Evolutionary conservation across 257 asterid genomes (phyloP), one percentile per base, ranked within the genome.

Genomic region (Nicotiana tabacum): DNA sequence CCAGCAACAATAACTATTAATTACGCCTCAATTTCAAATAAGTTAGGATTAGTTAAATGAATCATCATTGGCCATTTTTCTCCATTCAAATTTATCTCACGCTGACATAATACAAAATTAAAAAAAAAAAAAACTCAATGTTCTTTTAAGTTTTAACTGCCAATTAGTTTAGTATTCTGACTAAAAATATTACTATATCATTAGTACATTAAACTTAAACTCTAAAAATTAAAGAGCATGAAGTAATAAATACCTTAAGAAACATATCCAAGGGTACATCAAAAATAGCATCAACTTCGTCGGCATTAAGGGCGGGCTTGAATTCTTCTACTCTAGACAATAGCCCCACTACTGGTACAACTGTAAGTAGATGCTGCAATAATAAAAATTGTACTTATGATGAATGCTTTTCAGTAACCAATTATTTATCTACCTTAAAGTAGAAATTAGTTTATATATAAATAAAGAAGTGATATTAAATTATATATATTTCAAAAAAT

Each of bases 221-320:
- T 24, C 27, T 57, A 57, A 13, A 66, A 32, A 33, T 32, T 6
- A 15, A 66, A 16, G 46, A 21, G 27, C 48, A 29, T 11, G 9
- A 15, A 60, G 5, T 35, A 39, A 30, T 48, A 55, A 51, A 0
- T 46, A 89, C 92, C 92, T 91, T 74, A 33, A 91, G 89, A 68
- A 90, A 91, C 90, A 90, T 91, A 67, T 86, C 90, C 66, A 91
- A 70, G 9, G 95, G 95, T 32, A 87, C 93, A 30, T 91, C 89
- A 39, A 90, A 91, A 9, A 91, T 86, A 29, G 89, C 92, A 76
- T 91, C 95, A n/a, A 91, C 95, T 88, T 91, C 93, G 62, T 91
- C 91, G 51, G 86, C 87, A 32, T 91, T 91, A 9, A 91, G 85
- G 27, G 86, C 68, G 5, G 93, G 95, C 84, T 89, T 87, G 91